A percentile compares a stretch with the other conserved stretches of the same genome.
Evolutionary conservation across 805 yeast genomes (phyloP).

Genomic region (Candida boleticola): DNA sequence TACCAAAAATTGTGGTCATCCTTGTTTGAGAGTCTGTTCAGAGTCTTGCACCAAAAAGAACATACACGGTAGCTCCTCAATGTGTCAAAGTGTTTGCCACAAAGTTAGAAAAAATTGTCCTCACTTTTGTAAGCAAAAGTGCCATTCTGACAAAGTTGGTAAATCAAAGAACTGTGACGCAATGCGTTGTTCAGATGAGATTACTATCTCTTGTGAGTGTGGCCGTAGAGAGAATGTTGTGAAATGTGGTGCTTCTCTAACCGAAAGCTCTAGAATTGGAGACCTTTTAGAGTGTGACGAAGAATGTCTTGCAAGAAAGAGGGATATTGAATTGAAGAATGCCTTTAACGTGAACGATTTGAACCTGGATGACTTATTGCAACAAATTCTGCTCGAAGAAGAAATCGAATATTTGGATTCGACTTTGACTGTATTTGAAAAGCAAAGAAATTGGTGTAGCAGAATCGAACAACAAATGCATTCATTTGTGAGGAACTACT

Average conservation of each 20-base stretch:
- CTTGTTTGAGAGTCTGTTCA: constrained; percentile 58
- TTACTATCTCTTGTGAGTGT: constrained; percentile 61
- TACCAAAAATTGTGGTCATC: constrained; percentile 39
- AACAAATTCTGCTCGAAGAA: constrained; percentile 3
- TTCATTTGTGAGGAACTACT: constrained; percentile 37
- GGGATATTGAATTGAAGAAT: constrained; percentile 60
- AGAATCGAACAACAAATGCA: constrained; percentile 56
- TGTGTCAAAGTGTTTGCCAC: constrained; percentile 62
- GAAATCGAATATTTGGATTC: constrained; percentile 45
- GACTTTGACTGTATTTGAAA: constrained; percentile 45
- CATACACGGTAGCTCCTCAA: constrained; percentile 44
- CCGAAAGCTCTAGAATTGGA: constrained; percentile 30
- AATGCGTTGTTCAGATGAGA: constrained; percentile 49
- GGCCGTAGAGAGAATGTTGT: constrained; percentile 49
- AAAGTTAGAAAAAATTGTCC: constrained; percentile 55
- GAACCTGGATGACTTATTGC: constrained; percentile 5
- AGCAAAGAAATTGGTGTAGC: constrained; percentile 68
- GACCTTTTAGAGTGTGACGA: constrained; percentile 61
- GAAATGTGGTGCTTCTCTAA: constrained; percentile 56
- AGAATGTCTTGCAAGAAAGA: constrained; percentile 57
- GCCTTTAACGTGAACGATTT: constrained; percentile 46
- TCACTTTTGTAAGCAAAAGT: constrained; percentile 60
- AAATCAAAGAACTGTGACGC: constrained; percentile 46
- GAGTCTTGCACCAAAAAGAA: constrained; percentile 58
- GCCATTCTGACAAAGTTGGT: constrained; percentile 54